phyloP scores from a whole-genome alignment of 176 grass and related monocot species.

The Thinopyrum elongatum region DNA sequence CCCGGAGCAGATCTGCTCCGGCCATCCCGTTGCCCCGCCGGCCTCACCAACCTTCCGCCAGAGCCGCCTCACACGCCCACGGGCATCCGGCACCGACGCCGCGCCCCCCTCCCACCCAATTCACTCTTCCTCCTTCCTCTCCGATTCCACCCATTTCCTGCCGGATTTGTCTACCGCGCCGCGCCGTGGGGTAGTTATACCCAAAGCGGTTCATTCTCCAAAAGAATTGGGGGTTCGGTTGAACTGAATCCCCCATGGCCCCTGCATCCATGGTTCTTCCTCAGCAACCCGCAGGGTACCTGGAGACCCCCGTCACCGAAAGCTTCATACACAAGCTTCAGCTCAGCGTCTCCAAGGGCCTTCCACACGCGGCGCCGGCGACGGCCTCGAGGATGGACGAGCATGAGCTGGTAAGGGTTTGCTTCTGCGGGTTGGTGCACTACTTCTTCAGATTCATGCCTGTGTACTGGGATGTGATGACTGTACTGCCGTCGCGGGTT shows the following conservation, averaged over 20 bases:
- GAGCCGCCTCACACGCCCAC: not conserved
- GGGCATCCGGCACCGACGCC: too few species aligned
- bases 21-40: too few species aligned
- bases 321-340: conserved; percentile 80
- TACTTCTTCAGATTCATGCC: not conserved
- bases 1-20: not conserved
- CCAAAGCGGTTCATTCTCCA: too few species aligned
- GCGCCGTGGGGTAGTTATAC: too few species aligned
- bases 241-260: not conserved
- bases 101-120: too few species aligned
- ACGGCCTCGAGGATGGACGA: conserved; percentile 55
- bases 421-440: not conserved
- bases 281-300: not conserved
- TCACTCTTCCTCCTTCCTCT: too few species aligned
- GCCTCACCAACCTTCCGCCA: too few species aligned
- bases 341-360: conserved; percentile 63
- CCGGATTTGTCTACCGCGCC: too few species aligned
- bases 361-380: conserved; percentile 63
- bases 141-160: too few species aligned
- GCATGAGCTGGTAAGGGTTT: conserved; percentile 59
- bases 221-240: not conserved
- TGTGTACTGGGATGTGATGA: not conserved
- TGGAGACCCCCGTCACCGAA: conserved; percentile 27
- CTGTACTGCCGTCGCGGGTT: not conserved
- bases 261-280: conserved; percentile 30